Conservation (phyloP, 2,329 filamentous ascomycete genomes). For the Anisogramma anomala region DNA sequence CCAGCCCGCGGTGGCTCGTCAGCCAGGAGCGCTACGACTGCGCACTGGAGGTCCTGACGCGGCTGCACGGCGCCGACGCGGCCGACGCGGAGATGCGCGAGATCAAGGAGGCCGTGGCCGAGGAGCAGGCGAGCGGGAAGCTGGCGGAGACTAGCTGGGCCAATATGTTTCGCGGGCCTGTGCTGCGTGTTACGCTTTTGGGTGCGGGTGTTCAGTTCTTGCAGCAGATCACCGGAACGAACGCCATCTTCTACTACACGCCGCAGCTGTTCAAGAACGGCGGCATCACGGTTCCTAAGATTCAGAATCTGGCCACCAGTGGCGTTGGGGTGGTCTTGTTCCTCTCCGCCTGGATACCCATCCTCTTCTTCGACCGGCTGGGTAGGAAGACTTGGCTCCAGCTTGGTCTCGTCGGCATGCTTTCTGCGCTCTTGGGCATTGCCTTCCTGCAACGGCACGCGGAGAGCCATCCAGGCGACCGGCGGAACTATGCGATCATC, state of each 20-base stretch:
- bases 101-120: conserved; percentile 29
- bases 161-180: conserved; percentile 21
- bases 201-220: conserved; percentile 21
- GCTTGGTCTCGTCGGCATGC: conserved; percentile 21
- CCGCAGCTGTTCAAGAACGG: conserved; percentile 27
- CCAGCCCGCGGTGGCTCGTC: conserved; percentile 15
- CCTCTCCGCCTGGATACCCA: conserved; percentile 21
- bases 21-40: conserved; percentile 15
- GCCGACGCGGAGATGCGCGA: conserved; percentile 25
- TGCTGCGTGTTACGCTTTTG: conserved; percentile 21
- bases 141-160: conserved; percentile 17
- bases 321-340: conserved; percentile 22
- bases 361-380: conserved; percentile 22
- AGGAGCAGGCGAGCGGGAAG: conserved; percentile 15
- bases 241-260: conserved; percentile 23
- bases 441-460: conserved; percentile 21
- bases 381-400: conserved; percentile 23
- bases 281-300: conserved; percentile 37
- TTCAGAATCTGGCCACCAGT: conserved; percentile 21
- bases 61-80: conserved; percentile 14
- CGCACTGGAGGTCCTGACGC: conserved; percentile 14
- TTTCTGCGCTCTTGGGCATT: conserved; percentile 20
- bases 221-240: conserved; percentile 22
- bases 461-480: conserved; percentile 17
- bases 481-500: conserved; percentile 20